Base-by-base conservation (phyloP, 257 asterid species). In the Voacanga thouarsii region DNA sequence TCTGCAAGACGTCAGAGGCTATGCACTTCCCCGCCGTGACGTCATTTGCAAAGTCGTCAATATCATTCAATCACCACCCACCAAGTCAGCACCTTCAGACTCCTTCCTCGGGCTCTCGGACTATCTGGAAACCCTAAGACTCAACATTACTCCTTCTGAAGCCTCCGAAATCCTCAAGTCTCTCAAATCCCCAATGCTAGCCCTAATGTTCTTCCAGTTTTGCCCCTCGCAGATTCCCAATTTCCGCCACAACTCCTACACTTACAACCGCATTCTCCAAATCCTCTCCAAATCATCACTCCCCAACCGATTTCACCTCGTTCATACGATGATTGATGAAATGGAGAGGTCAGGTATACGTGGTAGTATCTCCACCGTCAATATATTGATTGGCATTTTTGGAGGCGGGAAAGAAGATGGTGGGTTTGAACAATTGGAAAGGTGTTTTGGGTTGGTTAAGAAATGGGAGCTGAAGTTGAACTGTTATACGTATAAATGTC, bases 11-110 rank as follows among this genome's bases (percentile, higher is more conserved):
- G 87, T 85, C 77, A 88, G 97, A 73, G 99, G 99, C 83, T 90
- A 92, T 79, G 88, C 89, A n/a, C 94, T 95, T 21, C 99, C 97
- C 37, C 97, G 99, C 81, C 96, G 89, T 57, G 94, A 93, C 77
- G 91, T 95, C 81, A 91, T 95, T 78, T 92, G 94, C 89, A 86
- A 81, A 77, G 90, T 91, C 53, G 79, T 90, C 51, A 82, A 85
- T 2, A 86, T 94, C 77, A 90, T 92, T 60, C 94, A 92, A 55
- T 86, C 94, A 3, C 84, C 85, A 51, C 79, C 94, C 26, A 74
- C 92, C 71, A 67, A 76, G 37, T 79, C 90, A 0, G 12, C 78
- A 1, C 69, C 78, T 28, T 86, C 91, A 4, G 91, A 90, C 80
- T 88, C 92, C 28, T 87, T 91, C 90, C 90, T 83, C 77, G 96